Conservation (phyloP, 2,329 filamentous ascomycete species). For the Plectosphaerella sp. region DNA sequence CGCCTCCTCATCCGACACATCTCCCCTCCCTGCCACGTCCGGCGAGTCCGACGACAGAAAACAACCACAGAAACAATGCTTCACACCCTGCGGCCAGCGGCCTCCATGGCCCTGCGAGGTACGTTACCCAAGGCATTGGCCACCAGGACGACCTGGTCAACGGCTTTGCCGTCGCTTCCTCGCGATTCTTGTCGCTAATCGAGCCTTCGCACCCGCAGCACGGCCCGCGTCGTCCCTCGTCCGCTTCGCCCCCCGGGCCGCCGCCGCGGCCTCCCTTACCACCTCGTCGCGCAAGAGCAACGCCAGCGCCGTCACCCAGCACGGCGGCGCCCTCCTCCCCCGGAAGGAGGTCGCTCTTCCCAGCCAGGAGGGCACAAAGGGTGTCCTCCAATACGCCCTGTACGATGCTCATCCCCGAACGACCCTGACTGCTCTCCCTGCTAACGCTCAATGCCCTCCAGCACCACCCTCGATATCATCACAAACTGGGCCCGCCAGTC, state of each 20-base stretch:
- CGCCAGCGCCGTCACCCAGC: conserved; percentile 51
- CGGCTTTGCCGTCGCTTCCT: neutral
- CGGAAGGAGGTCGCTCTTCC: conserved; percentile 71
- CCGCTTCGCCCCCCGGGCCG: conserved; percentile 56
- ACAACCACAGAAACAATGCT: conserved; percentile 31
- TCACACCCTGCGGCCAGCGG: conserved; percentile 44
- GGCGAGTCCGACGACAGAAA: too few species aligned
- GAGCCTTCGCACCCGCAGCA: conserved; percentile 36
- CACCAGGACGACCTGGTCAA: neutral
- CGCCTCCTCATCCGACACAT: neutral
- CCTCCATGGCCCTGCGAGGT: conserved; percentile 50
- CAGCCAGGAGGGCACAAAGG: conserved; percentile 76
- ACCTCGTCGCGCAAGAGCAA: conserved; percentile 56
- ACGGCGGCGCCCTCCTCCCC: conserved; percentile 38
- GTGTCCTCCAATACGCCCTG: conserved; percentile 80
- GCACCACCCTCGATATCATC: conserved; percentile 73
- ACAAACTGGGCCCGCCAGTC: conserved; percentile 81
- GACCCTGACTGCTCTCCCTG: neutral
- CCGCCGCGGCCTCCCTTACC: conserved; percentile 60
- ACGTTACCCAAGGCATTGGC: conserved; percentile 15
- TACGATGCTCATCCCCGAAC: conserved; percentile 44
- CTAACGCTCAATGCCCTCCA: conserved; percentile 25
- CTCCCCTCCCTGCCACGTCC: conserved; percentile 1
- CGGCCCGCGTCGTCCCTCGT: conserved; percentile 50
- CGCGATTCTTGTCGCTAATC: conserved; percentile 15